Evolutionary conservation across 352 stramenopile genomes (phyloP).

Genomic region (Phytophthora nicotianae): DNA sequence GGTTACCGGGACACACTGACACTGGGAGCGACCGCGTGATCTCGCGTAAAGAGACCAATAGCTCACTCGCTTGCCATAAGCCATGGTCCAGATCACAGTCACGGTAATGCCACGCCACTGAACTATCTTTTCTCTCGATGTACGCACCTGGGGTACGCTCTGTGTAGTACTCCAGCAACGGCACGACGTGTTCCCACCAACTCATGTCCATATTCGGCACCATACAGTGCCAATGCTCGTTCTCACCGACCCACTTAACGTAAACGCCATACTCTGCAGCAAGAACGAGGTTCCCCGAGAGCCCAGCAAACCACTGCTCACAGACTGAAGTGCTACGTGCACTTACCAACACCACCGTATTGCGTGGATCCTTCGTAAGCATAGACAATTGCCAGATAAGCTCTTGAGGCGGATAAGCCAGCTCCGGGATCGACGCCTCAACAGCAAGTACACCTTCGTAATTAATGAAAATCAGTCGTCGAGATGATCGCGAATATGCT

Average conservation of each 20-base stretch:
- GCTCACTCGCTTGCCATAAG: constrained; percentile 90
- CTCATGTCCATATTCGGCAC: constrained; percentile 79
- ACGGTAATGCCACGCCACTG: constrained; percentile 90
- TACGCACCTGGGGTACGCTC: constrained; percentile 84
- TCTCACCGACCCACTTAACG: constrained; percentile 70
- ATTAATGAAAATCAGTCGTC: constrained; percentile 85
- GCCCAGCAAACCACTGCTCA: constrained; percentile 79
- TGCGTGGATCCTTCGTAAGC: constrained; percentile 73
- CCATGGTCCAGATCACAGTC: constrained; percentile 89
- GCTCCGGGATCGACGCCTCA: constrained; percentile 85
- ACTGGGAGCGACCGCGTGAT: constrained; percentile 77
- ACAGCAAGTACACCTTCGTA: constrained; percentile 90
- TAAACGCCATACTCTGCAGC: constrained; percentile 84
- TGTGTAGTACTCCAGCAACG: constrained; percentile 83
- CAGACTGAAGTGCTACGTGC: constrained; percentile 70
- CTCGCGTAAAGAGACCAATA: constrained; percentile 79
- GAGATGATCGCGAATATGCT: constrained; percentile 71
- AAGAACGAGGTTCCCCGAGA: constrained; percentile 69
- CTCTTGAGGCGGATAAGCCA: constrained; percentile 85
- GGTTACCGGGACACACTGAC: constrained; percentile 75
- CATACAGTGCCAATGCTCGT: constrained; percentile 79
- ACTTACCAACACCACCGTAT: constrained; percentile 82
- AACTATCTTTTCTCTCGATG: constrained; percentile 87
- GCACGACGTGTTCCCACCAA: constrained; percentile 83
- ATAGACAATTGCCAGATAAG: constrained; percentile 87